Conservation (phyloP, 2,329 filamentous ascomycete genomes). For the Biscogniauxia sp. region DNA sequence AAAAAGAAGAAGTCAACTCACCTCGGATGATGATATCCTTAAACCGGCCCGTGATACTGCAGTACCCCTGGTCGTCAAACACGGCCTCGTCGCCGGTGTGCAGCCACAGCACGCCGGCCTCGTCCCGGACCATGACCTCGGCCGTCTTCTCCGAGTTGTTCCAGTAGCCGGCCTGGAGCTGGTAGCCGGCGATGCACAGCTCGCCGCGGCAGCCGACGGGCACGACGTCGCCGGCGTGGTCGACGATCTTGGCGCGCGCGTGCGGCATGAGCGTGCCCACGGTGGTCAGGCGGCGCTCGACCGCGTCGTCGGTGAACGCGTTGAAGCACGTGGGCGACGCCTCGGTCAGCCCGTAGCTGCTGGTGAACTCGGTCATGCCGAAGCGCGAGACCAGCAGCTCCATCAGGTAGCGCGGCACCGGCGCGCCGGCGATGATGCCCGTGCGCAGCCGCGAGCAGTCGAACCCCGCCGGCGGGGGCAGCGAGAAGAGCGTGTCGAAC, state of each 20-base stretch:
- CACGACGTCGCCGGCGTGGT: slow-evolving; percentile 62
- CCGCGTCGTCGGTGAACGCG: slow-evolving; percentile 69
- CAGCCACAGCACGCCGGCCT: slow-evolving; percentile 56
- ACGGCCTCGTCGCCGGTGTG: slow-evolving; percentile 69
- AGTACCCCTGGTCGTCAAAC: slow-evolving; percentile 67
- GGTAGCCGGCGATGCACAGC: slow-evolving; percentile 75
- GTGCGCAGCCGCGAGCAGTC: slow-evolving; percentile 60
- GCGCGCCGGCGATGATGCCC: slow-evolving; percentile 76
- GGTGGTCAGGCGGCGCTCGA: slow-evolving; percentile 64
- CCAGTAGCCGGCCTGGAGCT: slow-evolving; percentile 66
- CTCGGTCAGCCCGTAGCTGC: slow-evolving; percentile 72
- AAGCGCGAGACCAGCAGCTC: slow-evolving; percentile 67
- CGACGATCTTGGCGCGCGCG: slow-evolving; percentile 73
- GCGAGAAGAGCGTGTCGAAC: slow-evolving; percentile 65
- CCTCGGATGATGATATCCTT: slow-evolving; percentile 79
- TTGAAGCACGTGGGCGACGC: slow-evolving; percentile 80
- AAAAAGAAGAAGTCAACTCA: slow-evolving; percentile 23
- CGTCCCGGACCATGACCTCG: slow-evolving; percentile 54
- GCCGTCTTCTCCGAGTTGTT: slow-evolving; percentile 73
- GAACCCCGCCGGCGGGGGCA: slow-evolving; percentile 42
- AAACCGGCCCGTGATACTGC: slow-evolving; percentile 70
- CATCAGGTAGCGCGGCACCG: slow-evolving; percentile 74
- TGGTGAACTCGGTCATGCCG: slow-evolving; percentile 73
- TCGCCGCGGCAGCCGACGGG: slow-evolving; percentile 69
- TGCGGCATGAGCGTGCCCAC: slow-evolving; percentile 78